Evolutionary conservation across 2,329 filamentous ascomycete genomes (phyloP).

Genomic region (Blastomyces silverae): DNA sequence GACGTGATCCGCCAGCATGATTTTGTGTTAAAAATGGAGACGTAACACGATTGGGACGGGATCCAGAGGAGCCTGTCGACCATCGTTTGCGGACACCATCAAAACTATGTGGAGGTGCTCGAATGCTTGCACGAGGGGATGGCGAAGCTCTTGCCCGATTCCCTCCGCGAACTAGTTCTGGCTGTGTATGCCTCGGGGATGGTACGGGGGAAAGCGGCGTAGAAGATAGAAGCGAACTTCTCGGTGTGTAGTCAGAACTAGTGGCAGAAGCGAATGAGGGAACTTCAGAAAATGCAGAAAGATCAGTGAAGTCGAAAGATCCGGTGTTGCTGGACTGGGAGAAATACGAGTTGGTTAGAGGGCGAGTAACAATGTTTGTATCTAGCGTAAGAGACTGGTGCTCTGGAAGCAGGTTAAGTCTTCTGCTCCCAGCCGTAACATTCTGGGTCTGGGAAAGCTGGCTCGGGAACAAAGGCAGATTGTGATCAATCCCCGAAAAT

Average conservation of each 20-base stretch:
- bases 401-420: constrained; percentile 14
- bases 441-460: constrained; percentile 5
- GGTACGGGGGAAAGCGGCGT: constrained; percentile 66
- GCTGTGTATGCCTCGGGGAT: constrained; percentile 62
- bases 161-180: constrained; percentile 46
- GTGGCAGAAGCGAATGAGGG: constrained; percentile 47
- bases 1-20: constrained; percentile 7
- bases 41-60: constrained; percentile 45
- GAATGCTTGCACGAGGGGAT: constrained; percentile 60
- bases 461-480: constrained; percentile 5
- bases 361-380: constrained; percentile 38
- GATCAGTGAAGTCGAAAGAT: constrained; percentile 57
- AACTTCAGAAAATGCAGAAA: constrained; percentile 65
- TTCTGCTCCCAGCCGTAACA: constrained; percentile 9
- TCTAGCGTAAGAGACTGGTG: constrained; percentile 19
- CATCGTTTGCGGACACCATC: constrained; percentile 65
- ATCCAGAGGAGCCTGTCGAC: constrained; percentile 68
- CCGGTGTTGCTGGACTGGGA: constrained; percentile 56
- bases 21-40: constrained; percentile 13
- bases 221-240: constrained; percentile 61
- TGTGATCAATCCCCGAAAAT: constrained; percentile 4
- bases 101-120: constrained; percentile 64
- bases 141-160: constrained; percentile 66
- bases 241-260: constrained; percentile 52
- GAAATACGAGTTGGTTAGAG: constrained; percentile 67